Conservation (phyloP, 2,329 filamentous ascomycete species). For the Fusarium odoratissimum region DNA sequence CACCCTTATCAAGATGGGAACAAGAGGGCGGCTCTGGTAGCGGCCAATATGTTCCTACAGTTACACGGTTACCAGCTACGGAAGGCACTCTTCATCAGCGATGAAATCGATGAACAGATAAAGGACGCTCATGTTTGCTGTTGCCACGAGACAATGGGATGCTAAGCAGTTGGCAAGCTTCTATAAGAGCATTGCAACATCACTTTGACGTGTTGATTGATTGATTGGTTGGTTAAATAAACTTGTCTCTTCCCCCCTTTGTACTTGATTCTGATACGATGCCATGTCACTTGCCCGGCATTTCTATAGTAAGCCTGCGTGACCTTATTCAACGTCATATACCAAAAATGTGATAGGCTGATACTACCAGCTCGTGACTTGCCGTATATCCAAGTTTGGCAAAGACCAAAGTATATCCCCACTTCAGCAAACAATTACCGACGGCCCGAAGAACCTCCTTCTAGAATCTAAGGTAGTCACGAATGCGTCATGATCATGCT, state of each 20-base stretch:
- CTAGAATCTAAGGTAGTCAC: neutral
- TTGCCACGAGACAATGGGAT: neutral
- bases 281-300: neutral
- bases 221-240: neutral
- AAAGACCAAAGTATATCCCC: neutral
- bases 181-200: neutral
- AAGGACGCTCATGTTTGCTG: neutral
- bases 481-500: constrained; percentile 9
- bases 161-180: neutral
- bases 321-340: neutral
- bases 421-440: neutral
- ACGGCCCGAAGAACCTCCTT: neutral
- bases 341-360: neutral
- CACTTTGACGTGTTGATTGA: neutral
- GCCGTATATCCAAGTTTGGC: neutral
- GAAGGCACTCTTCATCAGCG: neutral
- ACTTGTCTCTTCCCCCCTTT: neutral
- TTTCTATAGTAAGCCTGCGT: neutral
- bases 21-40: neutral
- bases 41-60: neutral
- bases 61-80: neutral
- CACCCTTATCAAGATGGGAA: neutral
- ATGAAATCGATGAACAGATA: neutral
- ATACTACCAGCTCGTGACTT: neutral
- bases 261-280: neutral